phyloP scores from a whole-genome alignment of 148 eudicot genomes.

The Limonium bicolor region DNA sequence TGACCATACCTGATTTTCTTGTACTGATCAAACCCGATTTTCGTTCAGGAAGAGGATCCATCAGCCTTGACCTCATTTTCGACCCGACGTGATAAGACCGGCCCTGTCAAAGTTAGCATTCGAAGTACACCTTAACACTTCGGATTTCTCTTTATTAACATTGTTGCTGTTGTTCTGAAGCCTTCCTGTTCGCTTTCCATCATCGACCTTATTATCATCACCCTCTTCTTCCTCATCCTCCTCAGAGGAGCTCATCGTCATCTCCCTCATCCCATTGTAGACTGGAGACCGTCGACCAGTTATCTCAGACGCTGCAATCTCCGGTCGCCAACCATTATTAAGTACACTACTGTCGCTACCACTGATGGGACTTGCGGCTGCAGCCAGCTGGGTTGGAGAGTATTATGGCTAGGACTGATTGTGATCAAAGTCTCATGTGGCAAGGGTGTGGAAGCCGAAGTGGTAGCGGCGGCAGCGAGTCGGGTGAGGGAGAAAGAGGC shows the following conservation, averaged over 20 bases:
- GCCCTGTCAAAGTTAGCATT: slow-evolving; percentile 1
- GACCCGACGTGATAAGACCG: background rate
- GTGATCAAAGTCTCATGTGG: too few relatives aligned
- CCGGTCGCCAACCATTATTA: too few relatives aligned
- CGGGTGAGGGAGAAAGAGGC: too few relatives aligned
- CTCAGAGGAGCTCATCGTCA: slow-evolving; percentile 1
- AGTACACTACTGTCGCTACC: too few relatives aligned
- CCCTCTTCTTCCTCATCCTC: background rate
- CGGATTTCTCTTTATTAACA: background rate
- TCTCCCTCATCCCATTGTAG: slow-evolving; percentile 2
- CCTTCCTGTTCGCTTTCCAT: background rate
- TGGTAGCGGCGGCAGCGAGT: too few relatives aligned
- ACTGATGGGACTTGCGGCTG: too few relatives aligned
- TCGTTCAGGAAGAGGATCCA: background rate
- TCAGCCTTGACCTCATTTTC: slow-evolving; percentile 1
- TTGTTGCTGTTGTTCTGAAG: slow-evolving; percentile 1
- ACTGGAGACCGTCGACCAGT: background rate
- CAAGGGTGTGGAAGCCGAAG: too few relatives aligned
- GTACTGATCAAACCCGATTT: background rate
- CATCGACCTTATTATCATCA: background rate
- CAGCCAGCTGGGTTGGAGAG: too few relatives aligned
- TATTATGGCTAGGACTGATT: too few relatives aligned
- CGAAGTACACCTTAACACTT: slow-evolving; percentile 2
- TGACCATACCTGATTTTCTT: too few relatives aligned
- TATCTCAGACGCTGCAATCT: too few relatives aligned